Base-by-base conservation (phyloP, 441 rosid species). In the Daphne laureola region DNA sequence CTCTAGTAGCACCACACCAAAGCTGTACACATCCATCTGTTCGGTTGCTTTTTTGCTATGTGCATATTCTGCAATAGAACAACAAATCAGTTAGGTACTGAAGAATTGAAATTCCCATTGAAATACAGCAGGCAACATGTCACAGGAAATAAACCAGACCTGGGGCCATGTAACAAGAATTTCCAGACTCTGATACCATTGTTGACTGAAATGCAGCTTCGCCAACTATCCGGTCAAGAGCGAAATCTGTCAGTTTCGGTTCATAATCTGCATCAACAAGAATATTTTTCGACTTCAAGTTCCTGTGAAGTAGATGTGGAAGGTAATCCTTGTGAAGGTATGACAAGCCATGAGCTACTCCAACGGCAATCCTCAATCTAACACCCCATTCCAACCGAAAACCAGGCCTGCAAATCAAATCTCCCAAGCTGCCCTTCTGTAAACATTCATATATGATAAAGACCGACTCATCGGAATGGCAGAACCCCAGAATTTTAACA, bases 11-110 rank as follows among this genome's bases (percentile, higher is more conserved):
- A 90, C 82, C 26, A 90, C 90, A 16, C 98, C 98, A 36, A 74
- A 87, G 74, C 92, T 75, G 76, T 91, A 83, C 42, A 86, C 92
- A 64, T 91, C 96, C 87, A 78, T 79, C 64, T 81, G 81, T 64
- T 83, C 94, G 0, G 84, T 81, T 54, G 95, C 81, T 70, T 80
- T 85, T 82, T 87, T 87, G 63, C 77, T 71, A 75, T 83, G 80
- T 51, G 73, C 78, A 57, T 62, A 61, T 71, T 87, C 98, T 90
- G 87, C 67, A 78, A 59, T 62, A 57, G 61, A 54, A 49, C 51
- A 70, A 69, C 40, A 12, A 4, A 31, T 7, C 38, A 31, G 2
- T 31, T 31, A 31, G 38, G 38, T 31, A 31, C 11, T 31, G 38
- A 31, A 31, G 11, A 31, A 31, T 21, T 3, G 3, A 3, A 21